These are phyloP conservation scores for Calophaca sinica DNA, from an alignment of 306 rosid species.

Conservation along the genomic window DNA sequence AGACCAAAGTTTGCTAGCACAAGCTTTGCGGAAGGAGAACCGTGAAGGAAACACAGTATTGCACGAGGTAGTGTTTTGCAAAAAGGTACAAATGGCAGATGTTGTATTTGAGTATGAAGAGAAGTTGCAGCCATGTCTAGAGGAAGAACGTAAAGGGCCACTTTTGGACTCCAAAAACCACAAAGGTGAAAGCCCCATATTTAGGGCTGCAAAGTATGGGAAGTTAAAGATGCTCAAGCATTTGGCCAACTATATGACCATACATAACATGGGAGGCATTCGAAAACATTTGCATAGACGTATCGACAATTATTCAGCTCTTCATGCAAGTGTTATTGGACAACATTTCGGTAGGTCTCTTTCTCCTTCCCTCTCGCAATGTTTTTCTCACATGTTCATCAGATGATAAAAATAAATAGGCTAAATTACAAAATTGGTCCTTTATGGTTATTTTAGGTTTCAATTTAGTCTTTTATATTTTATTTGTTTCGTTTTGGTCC, in stretches of 20 bases:
- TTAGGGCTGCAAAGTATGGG: conserved; percentile 25
- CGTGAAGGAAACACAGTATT: not conserved
- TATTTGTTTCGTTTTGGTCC: no score
- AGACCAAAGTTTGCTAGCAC: not conserved
- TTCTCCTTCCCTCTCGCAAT: not conserved
- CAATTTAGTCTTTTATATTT: no score
- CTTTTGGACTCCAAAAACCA: not conserved
- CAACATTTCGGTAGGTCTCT: conserved; percentile 22
- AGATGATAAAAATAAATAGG: no score
- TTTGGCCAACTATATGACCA: not conserved
- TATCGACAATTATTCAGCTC: not conserved
- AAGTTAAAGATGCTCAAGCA: conserved; percentile 4
- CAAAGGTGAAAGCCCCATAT: conserved; percentile 40
- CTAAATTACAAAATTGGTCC: no score
- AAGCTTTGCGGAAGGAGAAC: conserved; percentile 2
- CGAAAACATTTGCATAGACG: not conserved
- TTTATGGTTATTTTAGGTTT: no score
- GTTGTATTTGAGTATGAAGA: conserved; percentile 18
- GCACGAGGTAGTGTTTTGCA: not conserved
- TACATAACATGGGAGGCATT: not conserved
- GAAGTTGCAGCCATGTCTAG: not conserved
- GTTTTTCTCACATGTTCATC: no score
- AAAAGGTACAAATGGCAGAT: not conserved
- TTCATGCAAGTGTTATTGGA: not conserved
- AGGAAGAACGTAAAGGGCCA: not conserved